Evolutionary conservation across 352 stramenopile species (phyloP), one percentile per base, ranked within the genome.

Genomic region (Phytophthora europaea): DNA sequence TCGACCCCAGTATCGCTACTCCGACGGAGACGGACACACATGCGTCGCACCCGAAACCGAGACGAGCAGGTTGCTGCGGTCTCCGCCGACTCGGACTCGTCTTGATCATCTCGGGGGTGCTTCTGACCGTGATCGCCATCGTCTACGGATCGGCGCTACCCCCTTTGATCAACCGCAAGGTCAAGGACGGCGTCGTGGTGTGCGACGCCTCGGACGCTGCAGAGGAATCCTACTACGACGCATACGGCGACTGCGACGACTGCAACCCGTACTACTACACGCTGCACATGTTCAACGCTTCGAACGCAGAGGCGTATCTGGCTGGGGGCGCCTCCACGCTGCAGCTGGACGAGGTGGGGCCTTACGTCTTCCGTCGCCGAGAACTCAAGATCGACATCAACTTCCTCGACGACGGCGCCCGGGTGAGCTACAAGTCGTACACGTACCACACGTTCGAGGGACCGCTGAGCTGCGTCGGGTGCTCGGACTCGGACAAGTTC

Each of bases 361-460:
- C 84, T 15, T 94, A 94, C 72, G 70, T 78, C 34, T 94, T 90
- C 67, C 83, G 87, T 36, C 78, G 82, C 18, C 79, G 79, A 16
- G 65, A 91, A 72, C 80, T 87, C 52, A 78, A 76, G 40, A 63
- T 90, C 13, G 77, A 91, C 67, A 84, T 94, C 40, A 76, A 73
- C 43, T 83, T 94, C 51, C 47, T 69, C 22, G 71, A 76, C 51
- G 76, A 85, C 58, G 58, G 67, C 31, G 80, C 80, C 60, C 55
- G 47, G 2, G 78, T 92, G 15, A 85, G 64, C 61, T 92, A 92
- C 76, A 89, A 89, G 72, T 72, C 51, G 28, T 90, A 92, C 82
- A 88, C 76, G 64, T 90, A 89, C 77, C 82, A 90, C 71, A 87
- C 70, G 52, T 92, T 80, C 59, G 72, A 84, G 16, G 5, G 58